Evolutionary conservation across 2,329 filamentous ascomycete genomes (phyloP).

Genomic region (Camillea tinctor): DNA sequence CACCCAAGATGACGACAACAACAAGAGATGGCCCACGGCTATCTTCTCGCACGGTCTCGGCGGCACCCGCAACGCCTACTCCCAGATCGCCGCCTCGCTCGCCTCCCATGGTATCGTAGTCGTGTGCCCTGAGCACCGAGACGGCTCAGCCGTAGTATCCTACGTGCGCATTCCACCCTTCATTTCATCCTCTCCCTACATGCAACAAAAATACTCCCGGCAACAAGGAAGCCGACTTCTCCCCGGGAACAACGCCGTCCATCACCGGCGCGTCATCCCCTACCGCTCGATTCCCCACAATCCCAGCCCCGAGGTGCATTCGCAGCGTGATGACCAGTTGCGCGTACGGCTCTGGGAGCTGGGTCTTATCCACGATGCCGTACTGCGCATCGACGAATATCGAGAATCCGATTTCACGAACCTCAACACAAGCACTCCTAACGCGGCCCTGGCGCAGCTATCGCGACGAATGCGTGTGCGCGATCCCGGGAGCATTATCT

Average conservation of each 20-base stretch:
- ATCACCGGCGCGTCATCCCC: slow-evolving; percentile 38
- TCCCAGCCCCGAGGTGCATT: slow-evolving; percentile 63
- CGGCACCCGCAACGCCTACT: slow-evolving; percentile 80
- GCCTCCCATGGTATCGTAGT: slow-evolving; percentile 81
- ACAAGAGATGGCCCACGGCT: slow-evolving; percentile 72
- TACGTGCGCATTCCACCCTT: slow-evolving; percentile 60
- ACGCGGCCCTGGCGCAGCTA: slow-evolving; percentile 61
- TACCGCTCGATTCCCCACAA: slow-evolving; percentile 61
- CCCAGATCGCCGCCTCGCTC: slow-evolving; percentile 74
- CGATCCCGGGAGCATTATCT: slow-evolving; percentile 69
- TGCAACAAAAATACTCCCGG: not conserved
- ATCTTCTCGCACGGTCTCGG: slow-evolving; percentile 86
- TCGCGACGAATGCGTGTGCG: slow-evolving; percentile 63
- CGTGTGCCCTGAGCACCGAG: slow-evolving; percentile 77
- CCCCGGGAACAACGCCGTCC: slow-evolving; percentile 13
- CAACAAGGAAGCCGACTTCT: not conserved
- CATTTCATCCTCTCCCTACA: not conserved
- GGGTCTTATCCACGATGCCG: slow-evolving; percentile 65
- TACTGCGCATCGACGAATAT: slow-evolving; percentile 65
- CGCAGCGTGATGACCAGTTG: slow-evolving; percentile 67
- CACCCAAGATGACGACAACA: slow-evolving; percentile 22
- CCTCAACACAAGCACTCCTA: slow-evolving; percentile 48
- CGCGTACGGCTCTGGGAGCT: slow-evolving; percentile 78
- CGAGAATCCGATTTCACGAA: slow-evolving; percentile 42
- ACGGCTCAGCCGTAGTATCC: slow-evolving; percentile 75